Evolutionary conservation across 495 filamentous ascomycete genomes (phyloP).

Genomic region (Trichoderma gamsii): DNA sequence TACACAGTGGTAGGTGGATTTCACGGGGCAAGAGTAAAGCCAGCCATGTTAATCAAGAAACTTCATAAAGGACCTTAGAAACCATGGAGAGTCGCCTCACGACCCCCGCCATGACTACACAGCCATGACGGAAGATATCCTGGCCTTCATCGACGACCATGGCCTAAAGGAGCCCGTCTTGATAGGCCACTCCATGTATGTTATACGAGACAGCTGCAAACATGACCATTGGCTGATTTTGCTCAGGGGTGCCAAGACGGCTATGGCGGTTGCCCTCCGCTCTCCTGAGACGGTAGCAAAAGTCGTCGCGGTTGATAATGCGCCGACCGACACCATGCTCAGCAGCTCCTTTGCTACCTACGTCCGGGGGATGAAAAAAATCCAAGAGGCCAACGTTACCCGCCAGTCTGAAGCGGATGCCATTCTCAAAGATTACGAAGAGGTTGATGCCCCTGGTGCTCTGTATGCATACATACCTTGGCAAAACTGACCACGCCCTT

Average conservation of each 20-base stretch:
- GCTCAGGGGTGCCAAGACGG: constrained; percentile 83
- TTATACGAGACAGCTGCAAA: neutral
- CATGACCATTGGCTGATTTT: constrained; percentile 14
- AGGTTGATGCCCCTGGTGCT: constrained; percentile 34
- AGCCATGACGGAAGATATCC: constrained; percentile 81
- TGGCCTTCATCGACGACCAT: constrained; percentile 71
- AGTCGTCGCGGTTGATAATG: constrained; percentile 86
- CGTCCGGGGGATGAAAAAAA: constrained; percentile 74
- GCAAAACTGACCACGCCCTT: neutral
- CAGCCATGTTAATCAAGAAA: neutral
- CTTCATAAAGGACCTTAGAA: constrained; percentile 69
- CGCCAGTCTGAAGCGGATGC: constrained; percentile 71
- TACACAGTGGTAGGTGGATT: constrained; percentile 68
- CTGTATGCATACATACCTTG: neutral
- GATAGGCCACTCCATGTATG: constrained; percentile 93
- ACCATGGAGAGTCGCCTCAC: constrained; percentile 90
- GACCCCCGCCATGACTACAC: constrained; percentile 70
- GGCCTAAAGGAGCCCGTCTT: constrained; percentile 62
- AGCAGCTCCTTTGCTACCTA: constrained; percentile 72
- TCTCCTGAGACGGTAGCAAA: constrained; percentile 57
- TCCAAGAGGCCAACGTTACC: constrained; percentile 60
- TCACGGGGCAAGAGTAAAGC: neutral
- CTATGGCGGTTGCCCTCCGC: constrained; percentile 78
- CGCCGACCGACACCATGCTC: constrained; percentile 72
- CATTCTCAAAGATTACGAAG: constrained; percentile 72